Evolutionary conservation across 306 rosid genomes (phyloP).

Genomic region (Ormosia semicastrata): DNA sequence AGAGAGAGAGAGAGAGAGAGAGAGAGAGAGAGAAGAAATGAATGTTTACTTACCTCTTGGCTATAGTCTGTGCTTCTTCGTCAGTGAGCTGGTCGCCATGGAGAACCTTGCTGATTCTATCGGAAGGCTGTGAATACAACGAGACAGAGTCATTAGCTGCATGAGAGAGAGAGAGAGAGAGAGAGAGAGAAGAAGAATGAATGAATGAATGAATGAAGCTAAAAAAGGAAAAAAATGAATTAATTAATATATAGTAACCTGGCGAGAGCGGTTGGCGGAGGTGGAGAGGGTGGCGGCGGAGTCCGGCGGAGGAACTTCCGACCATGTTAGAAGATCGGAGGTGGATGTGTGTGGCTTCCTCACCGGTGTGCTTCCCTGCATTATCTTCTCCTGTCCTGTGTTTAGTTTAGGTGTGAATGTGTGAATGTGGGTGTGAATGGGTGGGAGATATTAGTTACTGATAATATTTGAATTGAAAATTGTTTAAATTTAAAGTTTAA

Average conservation of each 20-base stretch:
- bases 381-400: not conserved
- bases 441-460: conserved; percentile 7
- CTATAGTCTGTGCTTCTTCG: conserved; percentile 76
- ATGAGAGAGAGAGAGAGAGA: not conserved
- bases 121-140: conserved; percentile 68
- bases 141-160: not conserved
- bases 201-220: not conserved
- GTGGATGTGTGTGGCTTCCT: conserved; percentile 66
- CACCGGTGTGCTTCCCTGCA: conserved; percentile 59
- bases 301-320: conserved; percentile 52
- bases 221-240: not conserved
- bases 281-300: conserved; percentile 42
- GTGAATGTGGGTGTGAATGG: too few relatives aligned
- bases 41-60: conserved; percentile 37
- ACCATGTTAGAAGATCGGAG: conserved; percentile 91
- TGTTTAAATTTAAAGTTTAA: too few relatives aligned
- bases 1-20: not conserved
- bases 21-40: not conserved
- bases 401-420: not conserved
- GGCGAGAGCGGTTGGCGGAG: conserved; percentile 40
- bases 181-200: not conserved
- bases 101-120: conserved; percentile 84
- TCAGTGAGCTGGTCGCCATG: conserved; percentile 81
- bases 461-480: conserved; percentile 23
- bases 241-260: conserved; percentile 9